These are phyloP conservation scores for Xylaria arbuscula DNA, from an alignment of 2,329 filamentous ascomycete genomes.

Conservation along the genomic window DNA sequence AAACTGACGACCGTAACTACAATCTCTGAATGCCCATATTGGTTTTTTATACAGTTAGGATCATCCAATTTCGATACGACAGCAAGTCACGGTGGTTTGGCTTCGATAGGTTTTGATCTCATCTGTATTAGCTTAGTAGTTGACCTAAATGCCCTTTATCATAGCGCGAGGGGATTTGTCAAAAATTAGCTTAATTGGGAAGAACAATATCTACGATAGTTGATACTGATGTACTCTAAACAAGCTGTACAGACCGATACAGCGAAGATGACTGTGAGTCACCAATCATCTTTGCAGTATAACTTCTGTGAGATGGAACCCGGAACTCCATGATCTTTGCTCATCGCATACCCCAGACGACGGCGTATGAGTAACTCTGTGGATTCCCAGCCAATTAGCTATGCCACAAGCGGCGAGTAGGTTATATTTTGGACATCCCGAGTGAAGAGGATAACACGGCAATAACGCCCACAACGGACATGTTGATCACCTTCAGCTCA, in stretches of 20 bases:
- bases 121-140: neutral
- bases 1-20: conserved; percentile 1
- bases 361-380: neutral
- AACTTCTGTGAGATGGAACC: conserved; percentile 23
- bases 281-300: neutral
- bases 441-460: neutral
- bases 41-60: neutral
- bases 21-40: neutral
- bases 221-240: neutral
- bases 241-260: neutral
- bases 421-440: neutral
- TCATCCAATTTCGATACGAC: neutral
- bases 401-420: neutral
- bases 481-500: neutral
- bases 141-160: neutral
- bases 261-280: conserved; percentile 7
- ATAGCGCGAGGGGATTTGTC: neutral
- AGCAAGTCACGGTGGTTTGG: neutral
- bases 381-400: neutral
- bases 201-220: neutral
- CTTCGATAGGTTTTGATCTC: neutral
- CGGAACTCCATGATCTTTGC: conserved; percentile 25
- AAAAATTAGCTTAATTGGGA: neutral
- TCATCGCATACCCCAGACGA: neutral
- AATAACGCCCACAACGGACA: neutral